phyloP scores from a whole-genome alignment of 345 rosid species.

The Citrus hindsii region DNA sequence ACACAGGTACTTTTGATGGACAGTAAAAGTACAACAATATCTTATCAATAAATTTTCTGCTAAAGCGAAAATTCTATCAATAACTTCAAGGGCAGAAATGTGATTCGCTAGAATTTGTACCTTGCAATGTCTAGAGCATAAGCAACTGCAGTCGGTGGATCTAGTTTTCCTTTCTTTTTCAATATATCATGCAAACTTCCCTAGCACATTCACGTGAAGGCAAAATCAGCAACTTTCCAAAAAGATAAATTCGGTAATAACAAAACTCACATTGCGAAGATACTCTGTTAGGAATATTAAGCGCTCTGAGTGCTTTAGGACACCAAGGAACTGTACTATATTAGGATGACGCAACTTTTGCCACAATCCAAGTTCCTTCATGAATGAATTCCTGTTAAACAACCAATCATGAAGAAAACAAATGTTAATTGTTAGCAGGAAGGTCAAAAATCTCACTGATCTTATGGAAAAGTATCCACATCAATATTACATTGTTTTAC shows the following conservation, averaged over 20 bases:
- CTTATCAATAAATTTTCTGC: not conserved
- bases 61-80: not conserved
- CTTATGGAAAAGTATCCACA: not conserved
- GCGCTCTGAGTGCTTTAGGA: constrained; percentile 50
- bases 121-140: constrained; percentile 71
- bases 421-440: constrained; percentile 7
- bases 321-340: constrained; percentile 72
- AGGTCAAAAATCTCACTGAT: not conserved
- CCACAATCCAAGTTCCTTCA: constrained; percentile 64
- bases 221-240: constrained; percentile 14
- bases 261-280: constrained; percentile 51
- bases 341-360: constrained; percentile 66
- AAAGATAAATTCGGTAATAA: not conserved
- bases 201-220: constrained; percentile 24
- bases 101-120: constrained; percentile 17
- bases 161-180: constrained; percentile 49
- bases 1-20: not conserved
- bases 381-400: constrained; percentile 35
- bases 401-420: not conserved
- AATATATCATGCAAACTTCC: constrained; percentile 61
- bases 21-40: not conserved
- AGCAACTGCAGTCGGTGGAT: constrained; percentile 44
- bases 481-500: not conserved
- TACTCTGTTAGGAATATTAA: constrained; percentile 62
- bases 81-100: constrained; percentile 1